phyloP scores from a whole-genome alignment of 176 grass and related monocot species.

The Raddia distichophylla region DNA sequence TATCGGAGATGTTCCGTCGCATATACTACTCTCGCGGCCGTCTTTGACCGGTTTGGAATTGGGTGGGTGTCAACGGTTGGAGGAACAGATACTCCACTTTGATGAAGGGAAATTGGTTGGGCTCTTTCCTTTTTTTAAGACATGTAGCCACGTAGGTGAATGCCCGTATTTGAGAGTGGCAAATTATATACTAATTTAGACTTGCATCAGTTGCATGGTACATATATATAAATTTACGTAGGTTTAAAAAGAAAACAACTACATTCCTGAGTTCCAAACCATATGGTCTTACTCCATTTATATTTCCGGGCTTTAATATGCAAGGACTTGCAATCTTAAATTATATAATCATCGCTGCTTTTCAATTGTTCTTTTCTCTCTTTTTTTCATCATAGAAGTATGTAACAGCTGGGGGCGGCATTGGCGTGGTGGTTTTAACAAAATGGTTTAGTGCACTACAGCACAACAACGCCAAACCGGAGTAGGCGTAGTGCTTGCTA shows the following conservation, averaged over 20 bases:
- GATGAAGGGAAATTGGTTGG: neutral
- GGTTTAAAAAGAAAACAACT: too few relatives aligned
- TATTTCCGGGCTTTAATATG: neutral
- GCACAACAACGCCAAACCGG: conserved; percentile 19
- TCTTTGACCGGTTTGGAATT: conserved; percentile 22
- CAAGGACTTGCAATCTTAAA: neutral
- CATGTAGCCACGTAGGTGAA: too few relatives aligned
- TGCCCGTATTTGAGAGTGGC: too few relatives aligned
- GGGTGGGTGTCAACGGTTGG: conserved; percentile 19
- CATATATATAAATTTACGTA: too few relatives aligned
- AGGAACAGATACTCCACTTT: conserved; percentile 7
- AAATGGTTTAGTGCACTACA: conserved; percentile 37
- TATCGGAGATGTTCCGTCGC: conserved; percentile 27
- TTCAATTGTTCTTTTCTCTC: neutral
- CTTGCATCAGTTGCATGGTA: too few relatives aligned
- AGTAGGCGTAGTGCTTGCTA: conserved; percentile 43
- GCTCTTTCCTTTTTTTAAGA: neutral
- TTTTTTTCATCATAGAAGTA: neutral
- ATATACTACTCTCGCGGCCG: conserved; percentile 29
- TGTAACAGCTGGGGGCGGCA: neutral
- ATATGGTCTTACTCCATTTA: neutral
- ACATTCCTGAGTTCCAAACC: too few relatives aligned
- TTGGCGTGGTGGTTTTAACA: neutral
- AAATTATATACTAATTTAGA: too few relatives aligned
- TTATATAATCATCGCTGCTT: neutral